These are phyloP conservation scores for Fusarium sp. DNA, from an alignment of 2,329 filamentous ascomycete genomes.

Conservation along the genomic window DNA sequence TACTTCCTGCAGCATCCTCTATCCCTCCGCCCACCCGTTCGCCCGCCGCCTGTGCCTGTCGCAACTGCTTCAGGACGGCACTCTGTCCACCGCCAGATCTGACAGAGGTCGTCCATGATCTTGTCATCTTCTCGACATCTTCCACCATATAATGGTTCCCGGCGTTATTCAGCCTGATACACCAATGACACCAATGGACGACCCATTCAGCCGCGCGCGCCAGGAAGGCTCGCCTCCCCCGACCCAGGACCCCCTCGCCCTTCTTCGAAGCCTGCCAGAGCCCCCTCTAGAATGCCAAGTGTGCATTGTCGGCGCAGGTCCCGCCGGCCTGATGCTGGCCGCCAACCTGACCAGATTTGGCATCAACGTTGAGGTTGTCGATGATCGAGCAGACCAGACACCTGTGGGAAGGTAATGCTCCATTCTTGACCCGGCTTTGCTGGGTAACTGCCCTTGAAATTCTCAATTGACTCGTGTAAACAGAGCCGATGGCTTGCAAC, in stretches of 20 bases:
- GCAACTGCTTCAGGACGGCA: slow-evolving; percentile 37
- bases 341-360: slow-evolving; percentile 68
- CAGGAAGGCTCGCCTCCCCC: slow-evolving; percentile 46
- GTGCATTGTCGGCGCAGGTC: slow-evolving; percentile 63
- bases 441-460: slow-evolving; percentile 15
- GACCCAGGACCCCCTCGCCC: slow-evolving; percentile 56
- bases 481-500: slow-evolving; percentile 75
- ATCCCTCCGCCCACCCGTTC: slow-evolving; percentile 6
- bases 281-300: slow-evolving; percentile 57
- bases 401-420: slow-evolving; percentile 63
- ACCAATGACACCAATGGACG: slow-evolving; percentile 42
- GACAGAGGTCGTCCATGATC: slow-evolving; percentile 45
- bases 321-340: slow-evolving; percentile 64
- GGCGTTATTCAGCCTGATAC: slow-evolving; percentile 48
- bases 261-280: slow-evolving; percentile 58
- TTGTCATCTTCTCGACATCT: slow-evolving; percentile 24
- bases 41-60: slow-evolving; percentile 13
- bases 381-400: slow-evolving; percentile 73
- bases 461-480: slow-evolving; percentile 30
- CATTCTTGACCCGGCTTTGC: not conserved
- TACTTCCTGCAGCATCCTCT: slow-evolving; percentile 16
- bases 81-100: slow-evolving; percentile 37
- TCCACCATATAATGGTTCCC: slow-evolving; percentile 43
- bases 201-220: slow-evolving; percentile 39
- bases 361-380: slow-evolving; percentile 69